Evolutionary conservation across 306 rosid species (phyloP), one percentile per base, ranked within the genome.

Genomic region (Dalbergia cultrata): DNA sequence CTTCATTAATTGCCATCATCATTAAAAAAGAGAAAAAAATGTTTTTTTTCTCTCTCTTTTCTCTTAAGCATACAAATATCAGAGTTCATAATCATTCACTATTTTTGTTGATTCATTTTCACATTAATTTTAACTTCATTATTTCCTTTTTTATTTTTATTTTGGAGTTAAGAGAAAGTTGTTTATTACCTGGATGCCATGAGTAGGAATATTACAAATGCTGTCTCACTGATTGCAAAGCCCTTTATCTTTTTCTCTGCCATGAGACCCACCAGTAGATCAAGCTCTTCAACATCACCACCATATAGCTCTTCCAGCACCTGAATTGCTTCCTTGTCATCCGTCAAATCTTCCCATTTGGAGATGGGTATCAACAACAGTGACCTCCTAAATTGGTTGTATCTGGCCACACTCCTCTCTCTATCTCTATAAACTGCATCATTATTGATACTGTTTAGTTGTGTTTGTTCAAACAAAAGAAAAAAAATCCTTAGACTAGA

Each of bases 161-260:
- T 37, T 37, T 37, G 6, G 41, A 2, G 13, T 43, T 43, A 43
- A 2, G 9, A 43, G 49, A 43, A 43, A 0, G 49, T 1, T 7
- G 9, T 22, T 57, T 19, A 8, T 70, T 89, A 89, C 93, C 93
- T 90, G 67, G 66, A 3, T 35, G 92, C 94, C 94, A 88, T 90
- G 59, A 84, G 17, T 1, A 90, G 10, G 79, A 90, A 90, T 62
- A 90, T 88, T 6, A 63, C 1, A 19, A 90, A 90, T 58, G 92
- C 92, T 0, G 92, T 85, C 76, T 90, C 92, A 5, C 92, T 86
- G 21, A 90, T 90, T 12, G 92, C 94, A 77, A 90, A 90, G 1
- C 92, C 92, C 39, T 81, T 86, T 35, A 90, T 90, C 83, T 90
- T 90, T 72, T 86, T 90, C 84, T 88, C 92, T 2, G 94, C 92